These are phyloP conservation scores for Mollisia scopiformis DNA, from an alignment of 2,329 filamentous ascomycete genomes.

Conservation along the genomic window DNA sequence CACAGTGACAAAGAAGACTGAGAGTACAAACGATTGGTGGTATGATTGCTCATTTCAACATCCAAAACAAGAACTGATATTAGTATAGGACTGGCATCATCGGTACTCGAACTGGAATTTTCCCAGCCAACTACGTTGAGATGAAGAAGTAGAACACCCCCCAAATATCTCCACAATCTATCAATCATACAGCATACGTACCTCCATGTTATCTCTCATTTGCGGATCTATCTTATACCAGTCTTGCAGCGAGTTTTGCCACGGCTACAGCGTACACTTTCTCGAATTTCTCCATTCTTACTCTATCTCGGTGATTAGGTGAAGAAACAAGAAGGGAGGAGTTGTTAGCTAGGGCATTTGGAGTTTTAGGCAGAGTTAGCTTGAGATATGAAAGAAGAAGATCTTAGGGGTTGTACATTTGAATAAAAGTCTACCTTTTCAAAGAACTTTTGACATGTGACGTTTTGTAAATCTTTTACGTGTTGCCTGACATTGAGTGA, in stretches of 20 bases:
- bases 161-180: background rate
- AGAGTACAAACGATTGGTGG: conserved; percentile 96
- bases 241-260: background rate
- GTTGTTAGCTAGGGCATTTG: background rate
- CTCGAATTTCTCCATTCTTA: background rate
- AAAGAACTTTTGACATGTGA: too few species aligned
- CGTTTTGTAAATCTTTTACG: too few species aligned
- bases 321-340: background rate
- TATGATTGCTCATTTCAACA: conserved; percentile 45
- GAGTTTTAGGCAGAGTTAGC: background rate
- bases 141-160: conserved; percentile 53
- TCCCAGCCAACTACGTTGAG: conserved; percentile 81
- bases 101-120: conserved; percentile 84
- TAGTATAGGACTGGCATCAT: conserved; percentile 81
- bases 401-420: background rate
- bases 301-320: background rate
- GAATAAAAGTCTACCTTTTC: too few species aligned
- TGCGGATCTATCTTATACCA: background rate
- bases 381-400: background rate
- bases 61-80: conserved; percentile 14
- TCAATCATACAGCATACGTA: background rate
- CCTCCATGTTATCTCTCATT: background rate
- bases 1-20: conserved; percentile 90
- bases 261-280: background rate
- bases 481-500: too few species aligned